Conservation (phyloP, 345 rosid genomes). For the Kandelia obovata region DNA sequence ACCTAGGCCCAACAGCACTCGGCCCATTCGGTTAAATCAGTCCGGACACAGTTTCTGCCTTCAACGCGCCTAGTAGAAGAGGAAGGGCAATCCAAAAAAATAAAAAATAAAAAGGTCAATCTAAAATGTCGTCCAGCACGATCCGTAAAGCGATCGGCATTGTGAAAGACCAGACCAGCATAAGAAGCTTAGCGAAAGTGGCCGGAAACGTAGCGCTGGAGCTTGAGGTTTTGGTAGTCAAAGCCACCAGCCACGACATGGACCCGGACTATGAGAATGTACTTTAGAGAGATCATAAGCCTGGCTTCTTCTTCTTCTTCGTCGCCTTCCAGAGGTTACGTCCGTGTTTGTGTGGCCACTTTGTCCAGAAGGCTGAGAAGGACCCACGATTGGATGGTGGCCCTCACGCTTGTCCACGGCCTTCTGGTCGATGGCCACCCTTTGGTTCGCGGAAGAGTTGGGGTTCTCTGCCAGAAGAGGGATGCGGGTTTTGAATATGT, state of each 20-base stretch:
- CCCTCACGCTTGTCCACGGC: constrained; percentile 72
- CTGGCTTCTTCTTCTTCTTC: constrained; percentile 21
- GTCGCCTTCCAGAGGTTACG: constrained; percentile 19
- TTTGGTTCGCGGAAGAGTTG: constrained; percentile 67
- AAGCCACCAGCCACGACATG: constrained; percentile 25
- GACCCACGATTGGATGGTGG: constrained; percentile 72
- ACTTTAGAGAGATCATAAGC: constrained; percentile 23
- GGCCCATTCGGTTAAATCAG: no score
- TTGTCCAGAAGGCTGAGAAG: constrained; percentile 22
- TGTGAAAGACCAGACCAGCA: constrained; percentile 29
- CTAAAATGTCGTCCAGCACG: constrained; percentile 14
- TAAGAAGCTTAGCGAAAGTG: constrained; percentile 26
- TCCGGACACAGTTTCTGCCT: no score
- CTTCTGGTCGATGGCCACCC: constrained; percentile 69
- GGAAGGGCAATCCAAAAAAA: no score
- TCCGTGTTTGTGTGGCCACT: constrained; percentile 18
- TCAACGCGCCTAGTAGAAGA: no score
- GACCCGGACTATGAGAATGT: constrained; percentile 23
- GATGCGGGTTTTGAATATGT: constrained; percentile 76
- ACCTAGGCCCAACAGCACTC: no score
- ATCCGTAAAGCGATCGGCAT: constrained; percentile 26
- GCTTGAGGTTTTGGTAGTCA: constrained; percentile 25
- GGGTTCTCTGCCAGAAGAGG: constrained; percentile 66
- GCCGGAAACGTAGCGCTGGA: constrained; percentile 18
- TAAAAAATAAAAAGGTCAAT: no score